phyloP scores from a whole-genome alignment of 2,329 filamentous ascomycete genomes.

The Orbilia javanica region DNA sequence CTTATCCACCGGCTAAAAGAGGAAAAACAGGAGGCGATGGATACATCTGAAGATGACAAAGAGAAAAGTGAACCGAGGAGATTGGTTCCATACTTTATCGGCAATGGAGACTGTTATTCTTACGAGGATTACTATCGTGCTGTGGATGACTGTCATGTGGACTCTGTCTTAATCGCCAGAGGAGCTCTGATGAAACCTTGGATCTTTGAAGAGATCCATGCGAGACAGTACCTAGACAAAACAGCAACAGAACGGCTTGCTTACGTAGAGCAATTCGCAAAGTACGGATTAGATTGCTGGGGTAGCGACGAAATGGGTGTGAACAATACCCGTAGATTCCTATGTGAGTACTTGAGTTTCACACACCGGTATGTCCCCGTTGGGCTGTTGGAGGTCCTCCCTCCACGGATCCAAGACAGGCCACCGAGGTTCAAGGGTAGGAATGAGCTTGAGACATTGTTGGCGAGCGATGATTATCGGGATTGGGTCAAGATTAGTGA shows the following conservation, averaged over 20 bases:
- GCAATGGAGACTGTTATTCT: slow-evolving; percentile 96
- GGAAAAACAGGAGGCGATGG: slow-evolving; percentile 74
- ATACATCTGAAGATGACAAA: slow-evolving; percentile 79
- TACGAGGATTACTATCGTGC: slow-evolving; percentile 87
- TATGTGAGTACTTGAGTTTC: slow-evolving; percentile 97
- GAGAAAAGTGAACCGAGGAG: slow-evolving; percentile 66
- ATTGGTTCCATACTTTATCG: slow-evolving; percentile 78
- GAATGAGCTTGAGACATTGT: slow-evolving; percentile 91
- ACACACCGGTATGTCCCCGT: slow-evolving; percentile 90
- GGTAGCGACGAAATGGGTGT: slow-evolving; percentile 94
- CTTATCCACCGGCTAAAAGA: slow-evolving; percentile 84
- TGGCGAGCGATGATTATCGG: slow-evolving; percentile 90
- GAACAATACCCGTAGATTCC: slow-evolving; percentile 88
- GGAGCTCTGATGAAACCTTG: slow-evolving; percentile 97
- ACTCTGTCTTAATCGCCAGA: slow-evolving; percentile 96
- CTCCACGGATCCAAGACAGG: slow-evolving; percentile 88
- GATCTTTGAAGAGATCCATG: slow-evolving; percentile 96
- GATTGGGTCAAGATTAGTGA: slow-evolving; percentile 99
- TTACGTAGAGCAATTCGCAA: slow-evolving; percentile 89
- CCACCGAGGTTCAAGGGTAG: slow-evolving; percentile 86
- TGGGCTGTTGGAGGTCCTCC: slow-evolving; percentile 87
- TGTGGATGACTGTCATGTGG: slow-evolving; percentile 81
- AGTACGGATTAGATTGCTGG: slow-evolving; percentile 93
- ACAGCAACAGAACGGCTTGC: slow-evolving; percentile 85
- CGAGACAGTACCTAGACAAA: slow-evolving; percentile 95